Conservation (phyloP, 2,329 filamentous ascomycete species). For the Cladosporium sp. region DNA sequence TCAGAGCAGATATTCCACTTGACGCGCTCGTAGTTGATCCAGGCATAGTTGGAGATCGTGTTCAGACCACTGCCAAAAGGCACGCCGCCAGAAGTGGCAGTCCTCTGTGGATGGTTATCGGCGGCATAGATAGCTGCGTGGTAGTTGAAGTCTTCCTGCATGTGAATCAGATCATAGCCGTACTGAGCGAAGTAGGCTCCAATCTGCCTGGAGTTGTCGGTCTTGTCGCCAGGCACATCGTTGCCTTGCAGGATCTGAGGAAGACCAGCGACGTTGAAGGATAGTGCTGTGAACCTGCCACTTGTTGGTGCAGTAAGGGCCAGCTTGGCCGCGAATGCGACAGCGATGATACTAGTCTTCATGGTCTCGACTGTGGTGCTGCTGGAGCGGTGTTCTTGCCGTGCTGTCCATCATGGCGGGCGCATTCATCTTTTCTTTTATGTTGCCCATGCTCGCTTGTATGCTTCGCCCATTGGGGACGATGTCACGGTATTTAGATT, state of each 20-base stretch:
- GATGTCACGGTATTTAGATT: conserved; percentile 1
- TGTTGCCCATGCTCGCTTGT: neutral
- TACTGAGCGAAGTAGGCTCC: conserved; percentile 55
- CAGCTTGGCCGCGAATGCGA: conserved; percentile 1
- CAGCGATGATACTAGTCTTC: conserved; percentile 6
- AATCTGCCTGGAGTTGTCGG: conserved; percentile 53
- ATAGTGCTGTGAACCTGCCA: conserved; percentile 45
- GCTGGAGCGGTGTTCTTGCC: too few relatives aligned
- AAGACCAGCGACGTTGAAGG: conserved; percentile 59
- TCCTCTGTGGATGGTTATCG: conserved; percentile 57
- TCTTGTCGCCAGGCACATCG: conserved; percentile 59
- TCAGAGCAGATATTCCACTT: conserved; percentile 59
- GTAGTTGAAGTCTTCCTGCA: conserved; percentile 67
- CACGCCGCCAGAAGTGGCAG: conserved; percentile 61
- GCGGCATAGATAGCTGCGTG: conserved; percentile 60
- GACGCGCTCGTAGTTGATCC: conserved; percentile 48
- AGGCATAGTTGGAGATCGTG: conserved; percentile 46
- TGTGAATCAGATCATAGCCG: conserved; percentile 58
- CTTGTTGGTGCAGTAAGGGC: conserved; percentile 34
- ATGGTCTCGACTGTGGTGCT: neutral
- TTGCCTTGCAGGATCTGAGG: conserved; percentile 56
- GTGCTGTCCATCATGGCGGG: too few relatives aligned
- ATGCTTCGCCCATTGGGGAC: neutral
- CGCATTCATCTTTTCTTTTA: neutral
- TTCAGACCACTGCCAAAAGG: conserved; percentile 62